Conservation (phyloP, 306 rosid genomes). For the Alnus rubra region DNA sequence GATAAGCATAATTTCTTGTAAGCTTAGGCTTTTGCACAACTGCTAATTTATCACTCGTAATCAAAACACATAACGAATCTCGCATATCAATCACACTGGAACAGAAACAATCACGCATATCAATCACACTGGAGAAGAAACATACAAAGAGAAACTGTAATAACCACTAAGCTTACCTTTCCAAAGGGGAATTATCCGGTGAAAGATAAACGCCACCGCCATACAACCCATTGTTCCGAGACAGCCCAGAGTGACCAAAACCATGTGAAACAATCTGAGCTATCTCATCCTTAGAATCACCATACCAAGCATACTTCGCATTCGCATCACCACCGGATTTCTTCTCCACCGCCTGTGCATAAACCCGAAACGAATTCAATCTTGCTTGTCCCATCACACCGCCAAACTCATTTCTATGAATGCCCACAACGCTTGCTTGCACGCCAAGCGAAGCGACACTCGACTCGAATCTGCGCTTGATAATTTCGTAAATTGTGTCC, state of each 20-base stretch:
- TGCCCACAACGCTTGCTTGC: conserved; percentile 33
- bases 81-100: no score
- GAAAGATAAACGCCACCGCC: conserved; percentile 60
- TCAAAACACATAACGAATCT: no score
- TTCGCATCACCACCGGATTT: conserved; percentile 59
- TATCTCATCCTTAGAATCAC: conserved; percentile 55
- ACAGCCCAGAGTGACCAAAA: conserved; percentile 42
- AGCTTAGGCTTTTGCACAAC: no score
- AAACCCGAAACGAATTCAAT: conserved; percentile 56
- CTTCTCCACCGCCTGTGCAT: conserved; percentile 45
- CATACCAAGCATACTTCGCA: conserved; percentile 69
- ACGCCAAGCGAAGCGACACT: conserved; percentile 43
- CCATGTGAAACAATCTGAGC: conserved; percentile 56
- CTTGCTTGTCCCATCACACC: conserved; percentile 52
- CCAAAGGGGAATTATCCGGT: conserved; percentile 57
- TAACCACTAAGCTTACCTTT: conserved; percentile 42
- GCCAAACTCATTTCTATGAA: conserved; percentile 40
- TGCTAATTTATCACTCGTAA: no score
- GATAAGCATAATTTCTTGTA: no score
- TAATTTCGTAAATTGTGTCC: conserved; percentile 39
- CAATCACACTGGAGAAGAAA: not conserved
- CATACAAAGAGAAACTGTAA: not conserved
- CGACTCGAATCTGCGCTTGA: conserved; percentile 44
- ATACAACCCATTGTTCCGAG: conserved; percentile 28
- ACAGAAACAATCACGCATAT: not conserved